A percentile compares a stretch with the other conserved stretches of the same genome.
These are phyloP conservation scores for Avena insularis DNA, from an alignment of 176 grass and related monocot species.

Conservation along the genomic window DNA sequence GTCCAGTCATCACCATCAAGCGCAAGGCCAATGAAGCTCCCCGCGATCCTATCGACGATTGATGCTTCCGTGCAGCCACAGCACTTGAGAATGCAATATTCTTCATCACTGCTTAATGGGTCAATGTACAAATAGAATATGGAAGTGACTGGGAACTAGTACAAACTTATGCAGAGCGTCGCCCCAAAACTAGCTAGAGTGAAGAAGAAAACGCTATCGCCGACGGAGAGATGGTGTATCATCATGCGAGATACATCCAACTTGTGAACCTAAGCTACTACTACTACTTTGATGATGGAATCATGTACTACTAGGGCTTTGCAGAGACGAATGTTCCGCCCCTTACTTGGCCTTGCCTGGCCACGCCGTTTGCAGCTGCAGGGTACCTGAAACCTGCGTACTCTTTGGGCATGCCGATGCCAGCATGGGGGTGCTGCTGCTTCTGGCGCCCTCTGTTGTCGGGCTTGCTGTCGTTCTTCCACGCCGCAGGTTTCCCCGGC, in stretches of 20 bases:
- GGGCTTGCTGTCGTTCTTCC: conserved; percentile 54
- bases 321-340: conserved; percentile 54
- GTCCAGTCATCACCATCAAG: conserved; percentile 91
- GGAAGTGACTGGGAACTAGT: conserved; percentile 43
- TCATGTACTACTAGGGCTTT: conserved; percentile 50
- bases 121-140: conserved; percentile 59
- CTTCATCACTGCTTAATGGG: conserved; percentile 63
- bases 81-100: conserved; percentile 44
- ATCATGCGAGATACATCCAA: conserved; percentile 47
- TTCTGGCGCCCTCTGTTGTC: conserved; percentile 42
- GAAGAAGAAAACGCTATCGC: conserved; percentile 49
- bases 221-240: conserved; percentile 26
- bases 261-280: conserved; percentile 52
- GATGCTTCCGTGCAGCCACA: conserved; percentile 25
- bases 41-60: conserved; percentile 83
- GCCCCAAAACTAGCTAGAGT: conserved; percentile 65
- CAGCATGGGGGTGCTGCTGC: not conserved
- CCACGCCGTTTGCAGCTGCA: conserved; percentile 42
- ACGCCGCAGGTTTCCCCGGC: conserved; percentile 65
- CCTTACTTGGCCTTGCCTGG: conserved; percentile 59
- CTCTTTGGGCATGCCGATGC: conserved; percentile 47
- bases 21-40: conserved; percentile 83
- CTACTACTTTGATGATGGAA: conserved; percentile 14
- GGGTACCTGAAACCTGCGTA: conserved; percentile 60
- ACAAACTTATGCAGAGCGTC: conserved; percentile 36